Base-by-base conservation (phyloP, 441 rosid species). In the Adansonia rubrostipa region DNA sequence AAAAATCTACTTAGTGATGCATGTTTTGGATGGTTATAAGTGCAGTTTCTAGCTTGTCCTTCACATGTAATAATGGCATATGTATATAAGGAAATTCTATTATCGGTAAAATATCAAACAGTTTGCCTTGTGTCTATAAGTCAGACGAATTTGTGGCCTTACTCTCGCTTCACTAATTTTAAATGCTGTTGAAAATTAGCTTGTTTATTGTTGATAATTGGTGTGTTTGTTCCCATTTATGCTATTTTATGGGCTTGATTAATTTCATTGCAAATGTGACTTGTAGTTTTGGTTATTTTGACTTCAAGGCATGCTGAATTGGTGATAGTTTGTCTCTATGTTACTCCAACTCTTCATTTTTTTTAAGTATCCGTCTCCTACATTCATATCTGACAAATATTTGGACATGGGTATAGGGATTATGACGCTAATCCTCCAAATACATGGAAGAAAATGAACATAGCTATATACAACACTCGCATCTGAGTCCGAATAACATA, bases 21-120 rank as follows among this genome's bases (percentile, higher is more conserved):
- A 3, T 74, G 77, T 60, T 50, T 47, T 74, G 11, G 77, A 60
- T 45, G 7, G 40, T 58, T 69, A 48, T 13, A 69, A 14, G 44
- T 70, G 19, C 44, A 50, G 13, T 51, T 70, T 50, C 60, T 70
- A n/a, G 20, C 36, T 70, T 33, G 17, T 22, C 44, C 15, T 60
- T 74, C 3, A 4, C 57, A 3, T 74, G 10, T 14, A 58, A 74
- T 20, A 58, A 45, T 60, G 51, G 54, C 17, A 11, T 44, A 44
- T 47, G 1, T 44, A 20, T 44, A 20, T 13, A 22, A 74, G 33
- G 56, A 20, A 40, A 19, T 14, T 60, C 44, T 14, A n/a, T 19
- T 58, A 10, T 19, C 58, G 17, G 53, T 13, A 74, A 47, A 62
- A 45, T 20, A 45, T 15, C 13, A 20, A 14, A 8, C 60, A 1